phyloP scores from a whole-genome alignment of 2,329 filamentous ascomycete species.

The Chaetomium strumarium region DNA sequence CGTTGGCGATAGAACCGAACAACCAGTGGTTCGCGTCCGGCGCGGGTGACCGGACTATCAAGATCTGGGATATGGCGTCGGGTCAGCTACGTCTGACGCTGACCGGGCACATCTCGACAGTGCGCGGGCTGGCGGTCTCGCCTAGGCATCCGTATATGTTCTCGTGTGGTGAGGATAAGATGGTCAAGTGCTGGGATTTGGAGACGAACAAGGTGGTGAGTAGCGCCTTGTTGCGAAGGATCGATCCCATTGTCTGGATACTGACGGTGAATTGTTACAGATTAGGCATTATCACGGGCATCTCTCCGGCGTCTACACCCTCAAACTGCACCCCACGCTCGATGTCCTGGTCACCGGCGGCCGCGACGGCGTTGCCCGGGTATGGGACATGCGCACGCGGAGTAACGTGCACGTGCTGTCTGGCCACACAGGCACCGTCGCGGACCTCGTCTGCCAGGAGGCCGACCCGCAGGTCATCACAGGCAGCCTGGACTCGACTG shows the following conservation, averaged over 20 bases:
- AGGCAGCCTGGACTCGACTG: conserved; percentile 84
- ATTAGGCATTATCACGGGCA: conserved; percentile 97
- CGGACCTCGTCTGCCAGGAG: conserved; percentile 87
- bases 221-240: not conserved
- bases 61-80: conserved; percentile 94
- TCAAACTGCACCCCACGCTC: conserved; percentile 87
- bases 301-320: conserved; percentile 88
- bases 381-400: conserved; percentile 97
- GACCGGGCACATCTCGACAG: conserved; percentile 91
- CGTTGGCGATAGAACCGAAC: conserved; percentile 84
- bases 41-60: conserved; percentile 92
- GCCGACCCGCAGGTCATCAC: conserved; percentile 94
- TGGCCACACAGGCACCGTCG: conserved; percentile 86
- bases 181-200: conserved; percentile 99
- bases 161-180: conserved; percentile 97
- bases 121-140: conserved; percentile 85
- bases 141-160: conserved; percentile 94
- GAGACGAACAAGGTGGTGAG: conserved; percentile 89
- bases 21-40: conserved; percentile 98
- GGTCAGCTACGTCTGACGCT: conserved; percentile 79
- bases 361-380: conserved; percentile 85
- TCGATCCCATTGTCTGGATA: not conserved
- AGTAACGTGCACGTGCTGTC: conserved; percentile 91
- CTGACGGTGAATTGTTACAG: not conserved
- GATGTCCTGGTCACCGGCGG: conserved; percentile 94